Base-by-base conservation (phyloP, 768 basidiomycete genomes). In the Russula olivacea region DNA sequence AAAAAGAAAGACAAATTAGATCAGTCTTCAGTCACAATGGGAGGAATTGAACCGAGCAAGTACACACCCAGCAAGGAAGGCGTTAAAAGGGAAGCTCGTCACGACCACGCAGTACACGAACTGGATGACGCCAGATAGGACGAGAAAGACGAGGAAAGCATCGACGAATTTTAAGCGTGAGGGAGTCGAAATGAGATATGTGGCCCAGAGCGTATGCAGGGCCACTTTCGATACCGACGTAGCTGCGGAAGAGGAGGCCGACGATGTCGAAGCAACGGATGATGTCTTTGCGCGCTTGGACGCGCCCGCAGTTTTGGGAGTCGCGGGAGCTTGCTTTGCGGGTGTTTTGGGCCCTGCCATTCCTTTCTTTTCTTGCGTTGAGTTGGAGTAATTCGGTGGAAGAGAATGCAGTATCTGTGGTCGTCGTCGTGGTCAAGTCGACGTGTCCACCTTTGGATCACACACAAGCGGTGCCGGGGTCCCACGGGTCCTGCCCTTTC, bases 21-120 rank as follows among this genome's bases (percentile, higher is more conserved):
- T 12, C 12, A 40, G 19, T 30, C 40, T 12, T 43, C 40, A 43
- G 40, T 43, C 21, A 21, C 52, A n/a, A 43, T 10, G 6, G 19
- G 17, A 21, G 17, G 25, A 19, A 11, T 9, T 12, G 3, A 43
- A 12, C 25, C 5, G 14, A 43, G 23, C 8, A 32, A 43, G 19
- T 19, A 2, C 91, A 65, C 76, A 98, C 97, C 93, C 95, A 66
- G 93, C 87, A 69, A 98, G 75, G 77, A 99, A 99, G 43, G 97
- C 93, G 69, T 99, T 98, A 80, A 95, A 98, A 25, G 97, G 97
- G 76, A 86, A 98, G 77, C 86, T 89, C 61, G 93, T 93, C 65
- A 99, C 81, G 68, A 93, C 79, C 34, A 96, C 76, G 77, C 96
- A 93, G 77, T 98, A 98, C 11, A 82, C 76, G 76, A 99, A 98